Evolutionary conservation across 2,329 filamentous ascomycete species (phyloP), one percentile per base, ranked within the genome.

Genomic region (Parasarocladium wereldwijsianum): DNA sequence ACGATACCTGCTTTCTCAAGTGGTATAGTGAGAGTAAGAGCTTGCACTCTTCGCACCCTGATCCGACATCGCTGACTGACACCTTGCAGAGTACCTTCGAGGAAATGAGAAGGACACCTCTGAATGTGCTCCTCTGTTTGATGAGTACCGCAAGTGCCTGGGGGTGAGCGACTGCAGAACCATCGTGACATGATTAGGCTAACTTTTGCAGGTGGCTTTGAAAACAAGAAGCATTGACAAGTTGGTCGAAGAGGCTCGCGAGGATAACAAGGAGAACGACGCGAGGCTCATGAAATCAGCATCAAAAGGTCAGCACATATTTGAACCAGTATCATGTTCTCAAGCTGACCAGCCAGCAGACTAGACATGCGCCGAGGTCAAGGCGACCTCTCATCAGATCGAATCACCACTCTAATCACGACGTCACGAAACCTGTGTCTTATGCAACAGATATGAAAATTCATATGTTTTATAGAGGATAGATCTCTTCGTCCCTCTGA

Each of bases 11-110:
- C 59, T 98, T 98, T 52, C 62, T 98, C 39, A 96, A 93, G 58
- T 98, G 90, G 90, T 98, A 98, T 55, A 94, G 86, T 50, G 90
- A 98, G 58, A 96, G 90, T 94, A 64, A 35, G 77, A 54, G 31
- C 20, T 25, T 6, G 29, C 35, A 23, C 30, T 30, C 42, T 43
- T 29, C 40, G 9, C 10, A 24, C 28, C 17, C 35, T 27, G 11
- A 15, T 32, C 11, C 6, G 24, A 8, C 19, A 11, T 27, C 4
- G 14, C 39, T 45, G 29, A 46, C 29, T 12, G 3, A 33, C 25
- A 5, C 2, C 6, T 11, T 17, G 9, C 40, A 90, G 90, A 94
- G 55, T 98, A 93, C 47, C 71, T 98, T 13, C 71, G 85, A 42
- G 86, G 86, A 12, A 77, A 77, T 35, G 79, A 85, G 24, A 79